Evolutionary conservation across 129 eudicot species (phyloP).

Genomic region (Flaveria linearis): DNA sequence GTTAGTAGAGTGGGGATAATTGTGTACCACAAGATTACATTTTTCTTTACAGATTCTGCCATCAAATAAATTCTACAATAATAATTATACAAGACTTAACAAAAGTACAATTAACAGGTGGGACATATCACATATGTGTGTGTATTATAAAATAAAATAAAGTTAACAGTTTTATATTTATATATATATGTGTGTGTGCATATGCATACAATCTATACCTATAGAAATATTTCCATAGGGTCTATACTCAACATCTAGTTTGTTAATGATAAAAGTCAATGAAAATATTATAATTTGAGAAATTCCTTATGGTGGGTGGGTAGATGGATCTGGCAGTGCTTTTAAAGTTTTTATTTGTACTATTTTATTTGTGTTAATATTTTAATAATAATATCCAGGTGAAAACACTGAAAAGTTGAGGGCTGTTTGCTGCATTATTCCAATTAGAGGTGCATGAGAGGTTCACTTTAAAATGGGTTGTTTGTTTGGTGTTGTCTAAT

Average conservation of each 20-base stretch:
- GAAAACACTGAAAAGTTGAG: conserved; percentile 44
- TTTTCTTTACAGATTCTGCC: conserved; percentile 27
- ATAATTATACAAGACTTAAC: conserved; percentile 4
- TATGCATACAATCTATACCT: conserved; percentile 9
- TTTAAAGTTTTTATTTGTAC: conserved; percentile 32
- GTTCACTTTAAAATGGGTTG: conserved; percentile 41
- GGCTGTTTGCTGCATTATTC: conserved; percentile 42
- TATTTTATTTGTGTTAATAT: conserved; percentile 8
- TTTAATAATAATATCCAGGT: conserved; percentile 39
- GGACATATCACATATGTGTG: neutral
- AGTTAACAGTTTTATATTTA: too few species aligned
- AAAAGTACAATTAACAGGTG: conserved; percentile 26
- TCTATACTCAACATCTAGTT: conserved; percentile 32
- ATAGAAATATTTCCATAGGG: conserved; percentile 19
- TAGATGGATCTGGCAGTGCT: conserved; percentile 31
- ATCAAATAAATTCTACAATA: conserved; percentile 22
- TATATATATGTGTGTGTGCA: too few species aligned
- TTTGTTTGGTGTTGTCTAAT: conserved; percentile 43
- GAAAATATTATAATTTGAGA: conserved; percentile 30
- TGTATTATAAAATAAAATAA: too few species aligned
- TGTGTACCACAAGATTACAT: conserved; percentile 13
- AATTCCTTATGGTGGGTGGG: conserved; percentile 35
- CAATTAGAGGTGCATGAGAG: conserved; percentile 44
- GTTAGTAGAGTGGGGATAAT: conserved; percentile 6
- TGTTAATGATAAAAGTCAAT: conserved; percentile 33